phyloP scores from a whole-genome alignment of 495 filamentous ascomycete genomes.

The Podospora sp. region DNA sequence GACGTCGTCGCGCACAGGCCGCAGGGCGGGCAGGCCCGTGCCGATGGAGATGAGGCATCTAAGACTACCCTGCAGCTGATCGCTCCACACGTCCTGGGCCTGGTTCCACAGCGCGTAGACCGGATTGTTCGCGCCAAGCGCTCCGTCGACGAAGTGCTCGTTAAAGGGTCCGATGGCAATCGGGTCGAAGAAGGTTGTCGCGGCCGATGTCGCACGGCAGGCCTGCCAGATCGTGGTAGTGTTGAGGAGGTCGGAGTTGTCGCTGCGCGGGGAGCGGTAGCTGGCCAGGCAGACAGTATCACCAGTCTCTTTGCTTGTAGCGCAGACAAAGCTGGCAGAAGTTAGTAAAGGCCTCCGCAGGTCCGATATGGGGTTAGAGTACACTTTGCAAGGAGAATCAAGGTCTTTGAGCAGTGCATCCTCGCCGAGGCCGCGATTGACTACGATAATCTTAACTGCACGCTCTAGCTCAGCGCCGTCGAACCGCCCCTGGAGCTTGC shows the following conservation, averaged over 20 bases:
- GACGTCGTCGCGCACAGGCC: conserved; percentile 33
- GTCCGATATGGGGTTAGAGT: conserved; percentile 15
- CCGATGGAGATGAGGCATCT: conserved; percentile 53
- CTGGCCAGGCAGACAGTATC: conserved; percentile 49
- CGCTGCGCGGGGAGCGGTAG: conserved; percentile 39
- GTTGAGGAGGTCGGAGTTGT: conserved; percentile 27
- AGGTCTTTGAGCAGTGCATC: conserved; percentile 46
- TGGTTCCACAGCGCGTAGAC: conserved; percentile 49
- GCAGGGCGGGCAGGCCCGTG: conserved; percentile 43
- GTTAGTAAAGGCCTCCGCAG: conserved; percentile 4
- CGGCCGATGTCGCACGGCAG: conserved; percentile 48
- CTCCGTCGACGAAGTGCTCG: conserved; percentile 47
- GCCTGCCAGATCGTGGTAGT: conserved; percentile 44
- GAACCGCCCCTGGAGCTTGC: conserved; percentile 42
- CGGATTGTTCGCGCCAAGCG: conserved; percentile 50
- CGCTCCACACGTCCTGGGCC: conserved; percentile 45
- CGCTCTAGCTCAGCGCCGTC: conserved; percentile 43
- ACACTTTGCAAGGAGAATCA: conserved; percentile 40
- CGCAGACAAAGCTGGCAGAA: conserved; percentile 52
- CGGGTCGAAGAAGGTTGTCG: conserved; percentile 51
- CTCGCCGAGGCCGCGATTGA: conserved; percentile 37
- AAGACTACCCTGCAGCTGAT: conserved; percentile 38
- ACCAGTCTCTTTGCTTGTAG: conserved; percentile 44
- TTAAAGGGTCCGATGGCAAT: conserved; percentile 42
- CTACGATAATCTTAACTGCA: conserved; percentile 47